A percentile compares a stretch with the other conserved stretches of the same genome.
Evolutionary conservation across 257 asterid genomes (phyloP).

Genomic region (Schizonepeta tenuifolia): DNA sequence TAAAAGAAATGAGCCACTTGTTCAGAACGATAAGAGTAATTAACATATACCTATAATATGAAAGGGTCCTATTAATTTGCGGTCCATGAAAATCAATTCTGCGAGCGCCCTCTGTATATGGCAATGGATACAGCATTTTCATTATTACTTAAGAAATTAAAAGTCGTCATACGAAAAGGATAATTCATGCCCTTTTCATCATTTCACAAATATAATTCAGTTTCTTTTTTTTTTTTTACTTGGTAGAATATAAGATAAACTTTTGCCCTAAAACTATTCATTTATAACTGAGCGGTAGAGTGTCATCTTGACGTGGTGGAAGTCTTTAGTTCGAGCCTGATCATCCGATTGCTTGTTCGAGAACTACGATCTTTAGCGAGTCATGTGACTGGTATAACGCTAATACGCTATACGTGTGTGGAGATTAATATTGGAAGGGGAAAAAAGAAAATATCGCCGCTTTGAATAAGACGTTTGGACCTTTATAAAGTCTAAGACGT

Average conservation of each 20-base stretch:
- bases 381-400: neutral
- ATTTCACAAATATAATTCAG: neutral
- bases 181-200: neutral
- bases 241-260: neutral
- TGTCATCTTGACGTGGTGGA: too few species aligned
- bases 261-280: neutral
- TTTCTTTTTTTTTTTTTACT: neutral
- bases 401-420: slow-evolving; percentile 2
- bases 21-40: too few species aligned
- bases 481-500: neutral
- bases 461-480: neutral
- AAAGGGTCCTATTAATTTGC: neutral
- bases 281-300: too few species aligned
- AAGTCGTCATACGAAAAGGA: neutral
- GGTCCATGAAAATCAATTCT: neutral
- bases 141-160: neutral
- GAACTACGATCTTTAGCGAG: too few species aligned
- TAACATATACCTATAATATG: too few species aligned
- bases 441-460: neutral
- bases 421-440: neutral
- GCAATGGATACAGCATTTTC: too few species aligned
- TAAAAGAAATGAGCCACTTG: too few species aligned
- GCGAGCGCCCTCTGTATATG: neutral
- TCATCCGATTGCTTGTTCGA: too few species aligned
- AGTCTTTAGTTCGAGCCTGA: too few species aligned